Base-by-base conservation (phyloP, 2,329 filamentous ascomycete species). In the Coniochaeta sp. region DNA sequence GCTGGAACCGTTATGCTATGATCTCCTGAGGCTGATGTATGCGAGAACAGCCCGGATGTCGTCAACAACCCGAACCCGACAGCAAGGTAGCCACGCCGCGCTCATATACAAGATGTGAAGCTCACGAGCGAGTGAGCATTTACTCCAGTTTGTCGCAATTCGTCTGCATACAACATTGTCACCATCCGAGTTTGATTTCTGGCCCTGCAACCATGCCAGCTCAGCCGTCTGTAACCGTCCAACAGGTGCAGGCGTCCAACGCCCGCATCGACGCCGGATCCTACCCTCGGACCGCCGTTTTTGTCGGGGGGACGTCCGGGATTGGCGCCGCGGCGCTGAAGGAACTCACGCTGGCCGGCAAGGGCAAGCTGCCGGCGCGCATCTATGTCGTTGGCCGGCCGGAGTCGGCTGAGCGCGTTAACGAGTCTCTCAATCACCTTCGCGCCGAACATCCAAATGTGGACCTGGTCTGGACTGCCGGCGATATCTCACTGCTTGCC, bases 231-330 rank as follows among this genome's bases (percentile, higher is more conserved):
- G 47, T 52, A 6, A 52, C 47, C 24, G n/a, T 26, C 24, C 14
- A 16, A 14, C 47, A 76, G 58, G 69, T 79, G 14, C 62, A 68
- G 60, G 68, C 69, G 14, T 75, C 74, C 58, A 79, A 79, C 63
- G 68, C 70, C 7, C 71, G 68, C 28, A 72, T 80, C 65, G 73
- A 71, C 64, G 71, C 73, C 57, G 62, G 66, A 4, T 75, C 70
- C 1, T 65, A 67, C 17, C 75, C 75, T 8, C 72, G 65, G 16
- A 68, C 77, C 43, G 69, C 75, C 60, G 71, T 80, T 62, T 79
- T 80, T 62, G 73, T 74, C 6, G 77, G 78, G 38, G 78, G 73
- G 12, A 81, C 78, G 1, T 76, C 76, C 2, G 79, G 79, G 56
- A 76, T 81, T 60, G 78, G 78, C 9, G 72, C 75, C 54, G 52